These are phyloP conservation scores for Naganishia cerealis DNA, from an alignment of 1,284 basidiomycete genomes.

Conservation along the genomic window DNA sequence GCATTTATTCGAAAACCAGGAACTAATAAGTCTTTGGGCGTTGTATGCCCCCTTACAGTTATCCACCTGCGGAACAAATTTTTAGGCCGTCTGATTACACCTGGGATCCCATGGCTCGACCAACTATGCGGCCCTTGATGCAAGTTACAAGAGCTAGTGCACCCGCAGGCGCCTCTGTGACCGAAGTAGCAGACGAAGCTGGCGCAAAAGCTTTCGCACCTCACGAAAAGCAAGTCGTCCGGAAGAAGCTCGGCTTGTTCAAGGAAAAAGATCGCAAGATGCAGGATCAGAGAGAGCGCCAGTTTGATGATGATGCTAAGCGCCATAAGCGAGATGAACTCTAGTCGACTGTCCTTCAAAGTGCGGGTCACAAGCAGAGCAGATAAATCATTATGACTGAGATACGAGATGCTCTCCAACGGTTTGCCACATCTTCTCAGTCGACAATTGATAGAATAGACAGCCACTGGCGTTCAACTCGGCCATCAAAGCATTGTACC, in stretches of 20 bases:
- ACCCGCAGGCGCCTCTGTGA: background rate
- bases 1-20: background rate
- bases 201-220: constrained; percentile 39
- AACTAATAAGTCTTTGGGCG: background rate
- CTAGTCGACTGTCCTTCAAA: background rate
- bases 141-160: background rate
- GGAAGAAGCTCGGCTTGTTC: constrained; percentile 47
- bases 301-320: constrained; percentile 18
- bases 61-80: constrained; percentile 42
- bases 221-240: constrained; percentile 32
- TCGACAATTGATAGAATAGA: background rate
- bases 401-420: background rate
- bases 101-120: constrained; percentile 50
- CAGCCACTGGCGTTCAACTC: background rate
- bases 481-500: background rate
- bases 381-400: background rate
- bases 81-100: constrained; percentile 39
- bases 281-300: constrained; percentile 13
- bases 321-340: constrained; percentile 23
- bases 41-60: constrained; percentile 36
- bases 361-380: background rate
- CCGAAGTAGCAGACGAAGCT: background rate
- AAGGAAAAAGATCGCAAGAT: constrained; percentile 35
- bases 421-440: background rate
- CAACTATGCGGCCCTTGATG: constrained; percentile 49